phyloP scores from a whole-genome alignment of 1,284 basidiomycete genomes.

The Trichosporon sp. region DNA sequence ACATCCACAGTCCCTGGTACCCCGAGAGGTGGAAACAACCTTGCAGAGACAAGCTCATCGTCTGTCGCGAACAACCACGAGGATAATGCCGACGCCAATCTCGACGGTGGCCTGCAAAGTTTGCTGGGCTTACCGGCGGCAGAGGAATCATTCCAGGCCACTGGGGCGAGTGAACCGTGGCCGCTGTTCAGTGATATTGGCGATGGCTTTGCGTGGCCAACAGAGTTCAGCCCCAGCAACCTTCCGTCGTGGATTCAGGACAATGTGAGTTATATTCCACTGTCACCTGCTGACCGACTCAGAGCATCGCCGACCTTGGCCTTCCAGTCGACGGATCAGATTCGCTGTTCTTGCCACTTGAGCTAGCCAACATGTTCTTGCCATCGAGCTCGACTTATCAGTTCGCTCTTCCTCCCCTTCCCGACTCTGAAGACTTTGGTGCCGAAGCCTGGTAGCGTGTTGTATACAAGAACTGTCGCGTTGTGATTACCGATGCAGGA shows the following conservation, averaged over 20 bases:
- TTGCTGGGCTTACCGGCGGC: constrained; percentile 45
- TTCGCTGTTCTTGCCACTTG: constrained; percentile 73
- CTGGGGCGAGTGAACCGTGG: constrained; percentile 26
- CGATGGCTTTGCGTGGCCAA: constrained; percentile 71
- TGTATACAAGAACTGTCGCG: background rate
- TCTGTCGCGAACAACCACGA: constrained; percentile 55
- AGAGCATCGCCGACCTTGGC: constrained; percentile 83
- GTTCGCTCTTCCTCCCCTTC: constrained; percentile 48
- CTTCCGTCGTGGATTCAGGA: constrained; percentile 60
- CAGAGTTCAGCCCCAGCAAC: constrained; percentile 59
- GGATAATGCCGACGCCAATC: constrained; percentile 30
- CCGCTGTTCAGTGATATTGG: constrained; percentile 26
- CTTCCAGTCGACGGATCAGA: constrained; percentile 85
- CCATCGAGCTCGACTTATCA: constrained; percentile 44
- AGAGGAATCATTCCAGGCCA: constrained; percentile 29
- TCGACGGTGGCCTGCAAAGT: constrained; percentile 48
- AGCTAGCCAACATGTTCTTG: constrained; percentile 57
- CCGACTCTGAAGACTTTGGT: constrained; percentile 52
- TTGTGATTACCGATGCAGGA: too few relatives aligned
- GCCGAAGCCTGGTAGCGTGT: constrained; percentile 53
- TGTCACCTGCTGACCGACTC: constrained; percentile 20
- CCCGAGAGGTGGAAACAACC: constrained; percentile 57
- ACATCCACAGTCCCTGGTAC: constrained; percentile 62
- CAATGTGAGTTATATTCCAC: constrained; percentile 63
- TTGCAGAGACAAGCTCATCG: background rate